Percentiles rank a stretch among this genome's conserved stretches.
phyloP scores from a whole-genome alignment of 2,329 filamentous ascomycete species.

The Diaporthe velutina region DNA sequence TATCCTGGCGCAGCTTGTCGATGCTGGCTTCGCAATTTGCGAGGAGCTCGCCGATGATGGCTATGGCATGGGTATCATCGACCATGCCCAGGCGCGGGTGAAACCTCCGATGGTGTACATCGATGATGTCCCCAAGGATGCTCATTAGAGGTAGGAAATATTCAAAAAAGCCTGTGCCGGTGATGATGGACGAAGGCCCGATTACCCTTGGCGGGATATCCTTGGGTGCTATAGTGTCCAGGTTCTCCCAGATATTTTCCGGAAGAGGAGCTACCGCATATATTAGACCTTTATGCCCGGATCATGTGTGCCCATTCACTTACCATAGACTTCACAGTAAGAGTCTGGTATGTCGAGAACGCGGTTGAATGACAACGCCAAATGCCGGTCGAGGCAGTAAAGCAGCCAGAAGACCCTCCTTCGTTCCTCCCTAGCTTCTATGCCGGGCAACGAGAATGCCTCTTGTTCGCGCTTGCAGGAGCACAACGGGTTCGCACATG shows the following conservation, averaged over 20 bases:
- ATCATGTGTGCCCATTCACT: neutral
- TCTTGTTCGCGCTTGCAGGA: slow-evolving; percentile 48
- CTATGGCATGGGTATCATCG: slow-evolving; percentile 51
- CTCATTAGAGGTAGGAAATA: slow-evolving; percentile 64
- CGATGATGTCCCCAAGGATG: slow-evolving; percentile 62
- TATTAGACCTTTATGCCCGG: slow-evolving; percentile 14
- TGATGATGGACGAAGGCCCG: slow-evolving; percentile 55
- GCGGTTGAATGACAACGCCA: slow-evolving; percentile 61
- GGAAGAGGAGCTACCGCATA: slow-evolving; percentile 52
- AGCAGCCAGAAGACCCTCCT: slow-evolving; percentile 62
- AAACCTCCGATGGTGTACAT: slow-evolving; percentile 57
- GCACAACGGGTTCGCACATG: slow-evolving; percentile 50
- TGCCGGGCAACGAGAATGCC: slow-evolving; percentile 42
- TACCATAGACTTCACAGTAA: slow-evolving; percentile 57
- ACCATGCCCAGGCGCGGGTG: slow-evolving; percentile 57
- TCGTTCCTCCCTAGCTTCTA: slow-evolving; percentile 61
- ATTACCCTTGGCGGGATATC: slow-evolving; percentile 50
- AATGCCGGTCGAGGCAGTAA: slow-evolving; percentile 60
- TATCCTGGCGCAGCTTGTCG: slow-evolving; percentile 46
- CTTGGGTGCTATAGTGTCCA: slow-evolving; percentile 49
- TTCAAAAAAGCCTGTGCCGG: slow-evolving; percentile 61
- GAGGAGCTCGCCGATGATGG: slow-evolving; percentile 53
- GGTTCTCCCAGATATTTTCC: slow-evolving; percentile 55
- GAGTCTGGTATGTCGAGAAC: slow-evolving; percentile 59
- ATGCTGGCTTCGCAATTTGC: slow-evolving; percentile 55